Evolutionary conservation across 768 basidiomycete species (phyloP).

Genomic region (Tulasnella sp.): DNA sequence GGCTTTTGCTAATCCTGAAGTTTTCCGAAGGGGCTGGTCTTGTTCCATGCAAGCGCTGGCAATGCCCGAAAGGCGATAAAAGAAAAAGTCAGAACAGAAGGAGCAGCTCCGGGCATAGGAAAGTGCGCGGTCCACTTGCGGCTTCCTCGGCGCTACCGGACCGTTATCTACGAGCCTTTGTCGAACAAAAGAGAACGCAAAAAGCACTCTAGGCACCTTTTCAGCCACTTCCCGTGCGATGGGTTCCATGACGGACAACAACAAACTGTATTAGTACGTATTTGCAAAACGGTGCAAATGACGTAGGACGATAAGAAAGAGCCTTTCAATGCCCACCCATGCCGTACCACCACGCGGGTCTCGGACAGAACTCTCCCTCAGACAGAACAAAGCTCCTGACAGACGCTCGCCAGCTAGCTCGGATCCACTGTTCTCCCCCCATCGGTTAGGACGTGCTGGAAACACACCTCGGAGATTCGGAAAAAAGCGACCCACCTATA

Average conservation of each 20-base stretch:
- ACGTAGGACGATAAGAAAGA: constrained; percentile 5
- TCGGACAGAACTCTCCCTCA: background rate
- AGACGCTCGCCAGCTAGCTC: background rate
- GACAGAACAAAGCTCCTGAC: background rate
- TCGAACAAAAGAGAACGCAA: background rate
- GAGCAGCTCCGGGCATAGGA: background rate
- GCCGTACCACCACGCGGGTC: background rate
- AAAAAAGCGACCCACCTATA: background rate
- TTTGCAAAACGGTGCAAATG: background rate
- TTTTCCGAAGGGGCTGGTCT: background rate
- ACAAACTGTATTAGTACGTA: background rate
- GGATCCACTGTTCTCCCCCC: background rate
- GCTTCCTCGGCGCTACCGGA: constrained; percentile 1
- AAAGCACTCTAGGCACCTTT: background rate
- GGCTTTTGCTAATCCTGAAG: background rate
- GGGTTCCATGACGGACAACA: background rate
- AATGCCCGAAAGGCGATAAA: constrained; percentile 9
- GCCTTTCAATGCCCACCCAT: background rate
- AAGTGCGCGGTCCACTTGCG: background rate
- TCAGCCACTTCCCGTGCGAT: background rate
- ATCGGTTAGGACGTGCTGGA: background rate
- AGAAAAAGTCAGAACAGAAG: background rate
- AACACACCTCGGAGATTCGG: background rate
- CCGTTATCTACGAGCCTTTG: constrained; percentile 7
- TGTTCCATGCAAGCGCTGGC: background rate